Evolutionary conservation across 1,139 yeast genomes (phyloP).

Genomic region (Sugiyamaella pinicola): DNA sequence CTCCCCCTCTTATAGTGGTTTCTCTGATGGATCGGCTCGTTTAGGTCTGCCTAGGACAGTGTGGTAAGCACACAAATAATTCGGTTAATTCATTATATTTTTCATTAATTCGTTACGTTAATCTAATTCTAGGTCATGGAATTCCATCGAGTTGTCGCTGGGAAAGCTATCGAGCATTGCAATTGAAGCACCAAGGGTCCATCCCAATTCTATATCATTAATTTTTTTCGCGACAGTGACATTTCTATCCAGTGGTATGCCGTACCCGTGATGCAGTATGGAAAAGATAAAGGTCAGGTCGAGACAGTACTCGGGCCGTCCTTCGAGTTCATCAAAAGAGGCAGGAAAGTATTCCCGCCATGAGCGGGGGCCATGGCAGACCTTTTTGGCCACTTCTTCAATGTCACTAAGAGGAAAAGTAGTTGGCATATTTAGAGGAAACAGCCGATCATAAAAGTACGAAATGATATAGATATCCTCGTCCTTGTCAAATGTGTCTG

Average conservation of each 20-base stretch:
- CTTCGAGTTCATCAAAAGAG: constrained; percentile 59
- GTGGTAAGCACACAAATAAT: no score
- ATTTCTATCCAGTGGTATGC: constrained; percentile 80
- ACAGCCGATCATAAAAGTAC: constrained; percentile 85
- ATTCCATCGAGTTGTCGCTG: constrained; percentile 15
- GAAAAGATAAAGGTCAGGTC: constrained; percentile 85
- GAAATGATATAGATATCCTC: constrained; percentile 83
- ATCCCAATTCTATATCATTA: constrained; percentile 80
- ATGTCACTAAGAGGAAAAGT: constrained; percentile 77
- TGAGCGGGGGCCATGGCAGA: constrained; percentile 72
- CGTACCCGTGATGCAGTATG: constrained; percentile 87
- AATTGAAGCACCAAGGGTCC: constrained; percentile 94
- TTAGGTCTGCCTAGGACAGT: no score
- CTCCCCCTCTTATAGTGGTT: no score
- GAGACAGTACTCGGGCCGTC: constrained; percentile 87
- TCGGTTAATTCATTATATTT: not conserved
- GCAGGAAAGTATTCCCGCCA: constrained; percentile 63
- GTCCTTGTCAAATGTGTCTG: constrained; percentile 64
- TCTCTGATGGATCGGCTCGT: no score
- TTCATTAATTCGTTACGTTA: constrained; percentile 1
- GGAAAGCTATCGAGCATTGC: constrained; percentile 57
- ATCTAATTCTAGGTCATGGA: constrained; percentile 9
- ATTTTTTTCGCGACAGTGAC: constrained; percentile 81
- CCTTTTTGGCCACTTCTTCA: constrained; percentile 68
- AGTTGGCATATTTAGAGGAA: constrained; percentile 83